These are phyloP conservation scores for Tulasnella sp. DNA, from an alignment of 768 basidiomycete genomes.

Conservation along the genomic window DNA sequence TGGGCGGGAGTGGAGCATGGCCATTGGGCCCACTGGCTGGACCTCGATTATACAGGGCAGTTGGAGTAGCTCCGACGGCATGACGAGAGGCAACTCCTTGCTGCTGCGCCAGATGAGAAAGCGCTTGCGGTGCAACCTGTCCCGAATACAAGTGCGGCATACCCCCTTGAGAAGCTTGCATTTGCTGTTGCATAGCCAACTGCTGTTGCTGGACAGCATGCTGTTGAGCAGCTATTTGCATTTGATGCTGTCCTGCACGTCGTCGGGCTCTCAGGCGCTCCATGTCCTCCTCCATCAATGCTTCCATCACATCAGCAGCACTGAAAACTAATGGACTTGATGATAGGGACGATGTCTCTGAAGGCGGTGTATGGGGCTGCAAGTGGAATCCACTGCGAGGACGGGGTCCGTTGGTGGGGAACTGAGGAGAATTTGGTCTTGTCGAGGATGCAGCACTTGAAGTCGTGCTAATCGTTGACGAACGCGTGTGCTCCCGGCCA, in stretches of 20 bases:
- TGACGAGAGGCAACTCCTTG: not conserved
- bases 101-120: slow-evolving; percentile 42
- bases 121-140: slow-evolving; percentile 42
- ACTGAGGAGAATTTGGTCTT: not conserved
- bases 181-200: not conserved
- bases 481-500: not conserved
- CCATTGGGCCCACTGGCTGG: not conserved
- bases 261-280: slow-evolving; percentile 69
- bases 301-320: slow-evolving; percentile 73
- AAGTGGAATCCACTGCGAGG: slow-evolving; percentile 5
- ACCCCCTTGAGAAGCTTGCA: slow-evolving; percentile 13
- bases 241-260: slow-evolving; percentile 20
- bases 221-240: not conserved
- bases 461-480: not conserved
- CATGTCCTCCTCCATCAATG: slow-evolving; percentile 89
- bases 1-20: not conserved
- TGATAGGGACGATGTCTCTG: not conserved
- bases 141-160: slow-evolving; percentile 40
- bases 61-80: not conserved
- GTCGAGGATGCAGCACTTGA: not conserved
- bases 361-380: not conserved
- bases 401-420: not conserved
- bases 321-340: slow-evolving; percentile 34
- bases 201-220: slow-evolving; percentile 2
- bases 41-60: not conserved